Conservation (phyloP, 208 protist genomes). For the Crithidia thermophila region DNA sequence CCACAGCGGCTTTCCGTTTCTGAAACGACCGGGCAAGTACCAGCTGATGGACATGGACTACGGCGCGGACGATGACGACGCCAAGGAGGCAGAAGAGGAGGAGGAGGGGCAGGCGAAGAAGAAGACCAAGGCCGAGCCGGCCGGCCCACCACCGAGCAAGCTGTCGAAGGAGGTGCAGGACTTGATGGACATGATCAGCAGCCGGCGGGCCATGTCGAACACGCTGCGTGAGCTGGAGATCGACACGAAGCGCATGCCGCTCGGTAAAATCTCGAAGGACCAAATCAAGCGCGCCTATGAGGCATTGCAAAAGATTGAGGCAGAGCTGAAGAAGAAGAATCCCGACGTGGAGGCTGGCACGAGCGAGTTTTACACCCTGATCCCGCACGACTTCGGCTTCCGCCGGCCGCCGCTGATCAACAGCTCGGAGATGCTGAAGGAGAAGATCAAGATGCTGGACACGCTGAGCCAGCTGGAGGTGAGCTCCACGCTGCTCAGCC, state of each 20-base stretch:
- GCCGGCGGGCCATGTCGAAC: conserved; percentile 55
- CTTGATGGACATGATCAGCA: conserved; percentile 72
- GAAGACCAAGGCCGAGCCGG: conserved; percentile 24
- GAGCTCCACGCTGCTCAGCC: conserved; percentile 60
- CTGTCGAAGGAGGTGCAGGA: conserved; percentile 49
- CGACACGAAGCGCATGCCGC: conserved; percentile 78
- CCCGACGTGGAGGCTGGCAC: conserved; percentile 47
- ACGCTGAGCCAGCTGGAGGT: conserved; percentile 81
- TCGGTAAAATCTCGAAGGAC: conserved; percentile 82
- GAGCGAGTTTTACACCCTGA: conserved; percentile 81
- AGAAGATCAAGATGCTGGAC: conserved; percentile 86
- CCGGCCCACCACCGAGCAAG: conserved; percentile 8
- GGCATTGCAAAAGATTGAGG: conserved; percentile 58
- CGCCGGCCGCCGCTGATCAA: conserved; percentile 60
- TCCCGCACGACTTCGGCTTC: conserved; percentile 82
- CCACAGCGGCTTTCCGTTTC: no score
- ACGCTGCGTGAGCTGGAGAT: conserved; percentile 79
- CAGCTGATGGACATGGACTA: conserved; percentile 87
- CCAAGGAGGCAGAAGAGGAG: conserved; percentile 14
- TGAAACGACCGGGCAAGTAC: conserved; percentile 65
- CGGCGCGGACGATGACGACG: conserved; percentile 33
- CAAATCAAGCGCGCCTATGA: conserved; percentile 67
- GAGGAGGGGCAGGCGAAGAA: conserved; percentile 21
- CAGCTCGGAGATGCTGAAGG: conserved; percentile 48
- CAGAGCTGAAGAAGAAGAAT: conserved; percentile 54